Conservation (phyloP, 2,329 filamentous ascomycete genomes). For the Talaromyces marneffei region DNA sequence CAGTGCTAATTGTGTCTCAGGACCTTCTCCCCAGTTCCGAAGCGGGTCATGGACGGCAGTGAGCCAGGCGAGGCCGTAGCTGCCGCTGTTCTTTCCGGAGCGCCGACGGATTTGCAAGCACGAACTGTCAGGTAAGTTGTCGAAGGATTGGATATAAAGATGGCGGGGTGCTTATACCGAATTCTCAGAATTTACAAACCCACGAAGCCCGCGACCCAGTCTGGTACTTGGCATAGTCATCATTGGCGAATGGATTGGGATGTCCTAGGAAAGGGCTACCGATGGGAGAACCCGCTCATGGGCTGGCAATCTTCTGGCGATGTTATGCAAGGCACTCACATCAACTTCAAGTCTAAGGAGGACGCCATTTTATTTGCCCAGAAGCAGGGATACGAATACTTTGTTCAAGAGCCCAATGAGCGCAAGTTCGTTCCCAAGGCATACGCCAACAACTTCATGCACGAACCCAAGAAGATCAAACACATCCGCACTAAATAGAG, state of each 20-base stretch:
- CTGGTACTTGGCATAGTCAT: slow-evolving; percentile 74
- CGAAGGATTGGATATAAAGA: background rate
- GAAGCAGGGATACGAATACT: slow-evolving; percentile 99
- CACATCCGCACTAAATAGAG: slow-evolving; percentile 71
- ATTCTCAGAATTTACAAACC: slow-evolving; percentile 76
- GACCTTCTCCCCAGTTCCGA: slow-evolving; percentile 84
- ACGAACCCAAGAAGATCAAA: slow-evolving; percentile 81
- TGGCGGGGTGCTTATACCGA: background rate
- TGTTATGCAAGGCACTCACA: slow-evolving; percentile 85
- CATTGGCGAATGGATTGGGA: slow-evolving; percentile 99
- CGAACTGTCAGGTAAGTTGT: slow-evolving; percentile 78
- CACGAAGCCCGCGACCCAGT: slow-evolving; percentile 92
- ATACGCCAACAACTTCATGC: slow-evolving; percentile 94
- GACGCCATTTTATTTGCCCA: slow-evolving; percentile 92
- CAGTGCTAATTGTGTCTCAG: slow-evolving; percentile 46
- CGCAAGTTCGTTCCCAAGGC: slow-evolving; percentile 83
- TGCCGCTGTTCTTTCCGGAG: slow-evolving; percentile 83
- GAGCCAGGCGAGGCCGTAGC: slow-evolving; percentile 69
- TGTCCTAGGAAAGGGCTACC: slow-evolving; percentile 79
- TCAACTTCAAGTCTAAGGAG: slow-evolving; percentile 89
- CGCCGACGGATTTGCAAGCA: slow-evolving; percentile 87
- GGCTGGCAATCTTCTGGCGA: slow-evolving; percentile 97
- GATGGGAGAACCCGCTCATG: slow-evolving; percentile 98
- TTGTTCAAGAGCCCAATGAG: slow-evolving; percentile 92
- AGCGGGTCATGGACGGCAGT: slow-evolving; percentile 82